Base-by-base conservation (phyloP, 345 rosid genomes). In the Eutrema yunnanense region DNA sequence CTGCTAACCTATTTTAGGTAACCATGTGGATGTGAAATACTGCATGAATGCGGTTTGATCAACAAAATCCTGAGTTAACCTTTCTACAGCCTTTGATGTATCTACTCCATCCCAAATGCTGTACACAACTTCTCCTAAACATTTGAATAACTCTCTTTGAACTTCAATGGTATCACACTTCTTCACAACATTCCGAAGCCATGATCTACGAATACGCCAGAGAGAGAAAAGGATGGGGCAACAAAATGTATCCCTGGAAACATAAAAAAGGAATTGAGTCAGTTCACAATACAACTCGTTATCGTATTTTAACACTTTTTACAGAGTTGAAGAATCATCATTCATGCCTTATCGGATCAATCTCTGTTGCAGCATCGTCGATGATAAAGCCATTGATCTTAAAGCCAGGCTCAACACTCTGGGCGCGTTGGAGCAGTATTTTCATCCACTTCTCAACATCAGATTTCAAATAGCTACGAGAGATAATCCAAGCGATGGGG, bases 141-240 rank as follows among this genome's bases (percentile, higher is more conserved):
- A 78, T 80, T 86, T 95, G 74, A 92, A 92, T 75, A 95, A 73
- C 65, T 88, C 92, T 9, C 88, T 83, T 74, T 82, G 90, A 66
- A 92, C 87, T 79, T 88, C 94, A 43, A 83, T 64, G 77, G 76
- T 82, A 78, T 78, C 44, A 56, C 99, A 95, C 80, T 78, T 90
- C 82, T 81, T 90, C 56, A 92, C 89, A 30, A 90, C 78, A 68
- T 90, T 92, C 69, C 96, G 81, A 79, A 92, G 84, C 98, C 99
- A 95, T 63, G 97, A 86, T 81, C 98, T 90, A 74, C 94, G 91
- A 69, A 92, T 78, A 58, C 92, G 96, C 98, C 98, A 95, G 3
- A 95, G 81, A 68, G 98, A 86, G 77, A 92, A 92, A 13, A 88
- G 77, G 61, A 95, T 69, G 8, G 96, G 94, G 83, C 96, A 95